These are phyloP conservation scores for Penicillium brasilianum DNA, from an alignment of 2,329 filamentous ascomycete species.

Conservation along the genomic window DNA sequence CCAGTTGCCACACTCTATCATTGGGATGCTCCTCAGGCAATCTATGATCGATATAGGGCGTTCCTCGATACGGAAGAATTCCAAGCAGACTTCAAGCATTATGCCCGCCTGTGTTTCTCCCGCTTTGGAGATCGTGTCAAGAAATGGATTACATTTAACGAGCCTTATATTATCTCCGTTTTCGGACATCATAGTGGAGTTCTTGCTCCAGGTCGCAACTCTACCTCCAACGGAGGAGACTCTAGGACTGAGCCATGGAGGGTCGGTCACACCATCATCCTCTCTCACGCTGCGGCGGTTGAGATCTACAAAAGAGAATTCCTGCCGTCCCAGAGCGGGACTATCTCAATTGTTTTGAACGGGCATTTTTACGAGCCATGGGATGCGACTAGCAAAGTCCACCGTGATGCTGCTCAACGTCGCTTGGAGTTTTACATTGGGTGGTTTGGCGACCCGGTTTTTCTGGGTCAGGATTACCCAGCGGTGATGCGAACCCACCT, in stretches of 20 bases:
- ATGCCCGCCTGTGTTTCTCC: constrained; percentile 37
- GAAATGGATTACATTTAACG: constrained; percentile 44
- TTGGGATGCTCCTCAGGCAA: not conserved
- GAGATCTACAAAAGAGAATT: not conserved
- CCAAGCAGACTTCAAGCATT: constrained; percentile 22
- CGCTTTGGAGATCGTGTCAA: constrained; percentile 39
- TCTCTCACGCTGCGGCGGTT: not conserved
- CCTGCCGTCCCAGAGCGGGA: not conserved
- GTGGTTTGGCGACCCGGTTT: constrained; percentile 49
- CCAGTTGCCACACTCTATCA: not conserved
- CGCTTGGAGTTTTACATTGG: constrained; percentile 35
- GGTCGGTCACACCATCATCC: not conserved
- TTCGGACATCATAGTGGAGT: constrained; percentile 26
- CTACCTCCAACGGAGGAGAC: not conserved
- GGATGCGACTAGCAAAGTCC: constrained; percentile 18
- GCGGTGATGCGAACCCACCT: constrained; percentile 25
- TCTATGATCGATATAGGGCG: not conserved
- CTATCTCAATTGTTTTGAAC: not conserved
- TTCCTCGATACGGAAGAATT: not conserved
- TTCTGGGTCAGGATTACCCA: constrained; percentile 48
- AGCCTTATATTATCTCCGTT: constrained; percentile 41
- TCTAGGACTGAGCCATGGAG: not conserved
- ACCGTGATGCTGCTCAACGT: constrained; percentile 28
- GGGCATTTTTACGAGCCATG: constrained; percentile 41
- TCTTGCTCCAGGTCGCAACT: not conserved